Conservation (phyloP, 2,329 filamentous ascomycete genomes). For the Zopfia rhizophila region DNA sequence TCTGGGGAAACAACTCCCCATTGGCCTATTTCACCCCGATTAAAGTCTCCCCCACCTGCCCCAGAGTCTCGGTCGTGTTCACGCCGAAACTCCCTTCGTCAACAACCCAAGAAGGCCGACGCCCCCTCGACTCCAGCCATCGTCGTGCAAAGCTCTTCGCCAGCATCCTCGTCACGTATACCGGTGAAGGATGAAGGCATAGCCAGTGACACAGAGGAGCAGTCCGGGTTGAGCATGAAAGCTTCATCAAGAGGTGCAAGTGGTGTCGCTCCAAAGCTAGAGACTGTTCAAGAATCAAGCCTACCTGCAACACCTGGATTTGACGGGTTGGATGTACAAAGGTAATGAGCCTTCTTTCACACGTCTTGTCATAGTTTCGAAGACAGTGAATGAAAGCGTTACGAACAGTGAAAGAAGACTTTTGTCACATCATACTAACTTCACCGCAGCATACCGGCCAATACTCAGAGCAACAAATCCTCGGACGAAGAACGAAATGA, state of each 20-base stretch:
- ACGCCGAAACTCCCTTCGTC: conserved; percentile 56
- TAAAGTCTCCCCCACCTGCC: conserved; percentile 79
- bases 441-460: conserved; percentile 4
- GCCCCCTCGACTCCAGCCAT: conserved; percentile 54
- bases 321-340: conserved; percentile 44
- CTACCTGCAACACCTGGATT: conserved; percentile 72
- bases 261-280: conserved; percentile 71
- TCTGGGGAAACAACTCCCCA: conserved; percentile 64
- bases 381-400: too few species aligned
- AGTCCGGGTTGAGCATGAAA: conserved; percentile 50
- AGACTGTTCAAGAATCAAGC: conserved; percentile 92
- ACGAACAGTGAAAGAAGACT: too few species aligned
- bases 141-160: conserved; percentile 57
- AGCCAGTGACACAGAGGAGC: conserved; percentile 50
- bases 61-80: conserved; percentile 50
- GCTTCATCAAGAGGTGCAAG: conserved; percentile 64
- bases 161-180: conserved; percentile 47
- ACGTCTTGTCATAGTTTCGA: not conserved
- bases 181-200: conserved; percentile 38
- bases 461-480: conserved; percentile 23
- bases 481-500: conserved; percentile 54
- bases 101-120: conserved; percentile 44
- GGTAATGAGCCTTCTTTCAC: conserved; percentile 11
- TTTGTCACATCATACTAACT: conserved; percentile 23
- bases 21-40: conserved; percentile 80